Conservation (phyloP, 1,284 basidiomycete species). For the Marasmius tenuissimus region DNA sequence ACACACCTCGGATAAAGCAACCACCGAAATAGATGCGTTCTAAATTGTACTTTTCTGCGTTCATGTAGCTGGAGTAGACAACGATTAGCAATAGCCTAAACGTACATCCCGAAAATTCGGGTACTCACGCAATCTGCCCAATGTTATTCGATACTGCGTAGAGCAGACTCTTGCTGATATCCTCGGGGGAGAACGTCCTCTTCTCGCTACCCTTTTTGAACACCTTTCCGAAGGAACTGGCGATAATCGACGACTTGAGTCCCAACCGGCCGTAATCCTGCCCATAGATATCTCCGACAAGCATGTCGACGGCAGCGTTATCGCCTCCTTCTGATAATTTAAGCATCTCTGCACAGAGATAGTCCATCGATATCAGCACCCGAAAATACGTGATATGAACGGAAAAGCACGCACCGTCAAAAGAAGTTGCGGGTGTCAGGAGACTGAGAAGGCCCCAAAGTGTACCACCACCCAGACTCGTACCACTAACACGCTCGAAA, state of each 20-base stretch:
- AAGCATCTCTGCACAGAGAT: constrained; percentile 81
- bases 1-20: constrained; percentile 93
- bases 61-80: constrained; percentile 83
- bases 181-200: constrained; percentile 83
- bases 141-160: constrained; percentile 99
- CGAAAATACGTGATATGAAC: constrained; percentile 2
- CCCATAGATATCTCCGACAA: constrained; percentile 99
- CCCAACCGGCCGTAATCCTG: constrained; percentile 93
- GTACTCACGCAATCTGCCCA: constrained; percentile 95
- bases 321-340: constrained; percentile 91
- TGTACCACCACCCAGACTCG: constrained; percentile 98
- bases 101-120: constrained; percentile 11
- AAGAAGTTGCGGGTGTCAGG: constrained; percentile 92
- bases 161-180: constrained; percentile 91
- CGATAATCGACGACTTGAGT: constrained; percentile 96
- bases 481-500: constrained; percentile 97
- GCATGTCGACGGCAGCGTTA: constrained; percentile 96
- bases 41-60: constrained; percentile 97
- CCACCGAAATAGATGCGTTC: constrained; percentile 99
- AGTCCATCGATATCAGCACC: constrained; percentile 13
- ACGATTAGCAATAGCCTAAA: constrained; percentile 9
- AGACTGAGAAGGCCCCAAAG: constrained; percentile 96
- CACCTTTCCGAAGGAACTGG: constrained; percentile 97
- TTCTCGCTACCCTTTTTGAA: constrained; percentile 87
- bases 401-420: constrained; percentile 77